phyloP scores from a whole-genome alignment of 768 basidiomycete genomes.

The Lentinus tigrinus region DNA sequence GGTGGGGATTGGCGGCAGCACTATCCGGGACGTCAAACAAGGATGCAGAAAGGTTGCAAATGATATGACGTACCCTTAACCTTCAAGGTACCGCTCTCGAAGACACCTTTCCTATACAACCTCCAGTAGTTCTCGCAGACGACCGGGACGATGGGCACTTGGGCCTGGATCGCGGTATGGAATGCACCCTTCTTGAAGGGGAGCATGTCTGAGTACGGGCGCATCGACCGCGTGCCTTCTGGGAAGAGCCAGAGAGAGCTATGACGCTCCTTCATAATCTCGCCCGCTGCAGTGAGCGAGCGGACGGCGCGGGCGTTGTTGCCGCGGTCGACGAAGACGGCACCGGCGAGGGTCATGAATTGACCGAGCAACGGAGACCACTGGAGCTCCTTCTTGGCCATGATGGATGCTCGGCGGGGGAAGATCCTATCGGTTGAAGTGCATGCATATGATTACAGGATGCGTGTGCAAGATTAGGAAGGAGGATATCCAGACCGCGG shows the following conservation, averaged over 20 bases:
- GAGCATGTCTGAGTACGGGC: slow-evolving; percentile 62
- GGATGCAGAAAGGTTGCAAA: background rate
- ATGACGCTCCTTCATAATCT: slow-evolving; percentile 66
- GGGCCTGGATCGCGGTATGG: slow-evolving; percentile 89
- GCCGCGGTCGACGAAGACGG: slow-evolving; percentile 89
- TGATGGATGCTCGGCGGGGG: slow-evolving; percentile 80
- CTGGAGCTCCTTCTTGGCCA: slow-evolving; percentile 89
- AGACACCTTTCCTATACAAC: slow-evolving; percentile 75
- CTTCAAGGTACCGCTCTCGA: slow-evolving; percentile 74
- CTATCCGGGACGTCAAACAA: slow-evolving; percentile 40
- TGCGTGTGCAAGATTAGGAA: background rate
- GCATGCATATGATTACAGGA: slow-evolving; percentile 9
- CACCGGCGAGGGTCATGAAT: slow-evolving; percentile 86
- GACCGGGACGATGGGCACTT: slow-evolving; percentile 88
- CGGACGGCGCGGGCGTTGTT: slow-evolving; percentile 72
- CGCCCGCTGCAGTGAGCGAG: slow-evolving; percentile 75
- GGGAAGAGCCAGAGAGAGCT: slow-evolving; percentile 94
- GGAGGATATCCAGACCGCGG: slow-evolving; percentile 8
- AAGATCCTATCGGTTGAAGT: slow-evolving; percentile 55
- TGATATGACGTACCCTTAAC: slow-evolving; percentile 63
- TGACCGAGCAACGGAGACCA: slow-evolving; percentile 84
- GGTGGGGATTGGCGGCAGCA: slow-evolving; percentile 88
- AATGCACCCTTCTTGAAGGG: slow-evolving; percentile 99
- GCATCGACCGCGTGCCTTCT: slow-evolving; percentile 87
- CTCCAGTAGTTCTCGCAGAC: slow-evolving; percentile 93